Evolutionary conservation across 257 asterid species (phyloP), one percentile per base, ranked within the genome.

Genomic region (Solanum tarapatanum): DNA sequence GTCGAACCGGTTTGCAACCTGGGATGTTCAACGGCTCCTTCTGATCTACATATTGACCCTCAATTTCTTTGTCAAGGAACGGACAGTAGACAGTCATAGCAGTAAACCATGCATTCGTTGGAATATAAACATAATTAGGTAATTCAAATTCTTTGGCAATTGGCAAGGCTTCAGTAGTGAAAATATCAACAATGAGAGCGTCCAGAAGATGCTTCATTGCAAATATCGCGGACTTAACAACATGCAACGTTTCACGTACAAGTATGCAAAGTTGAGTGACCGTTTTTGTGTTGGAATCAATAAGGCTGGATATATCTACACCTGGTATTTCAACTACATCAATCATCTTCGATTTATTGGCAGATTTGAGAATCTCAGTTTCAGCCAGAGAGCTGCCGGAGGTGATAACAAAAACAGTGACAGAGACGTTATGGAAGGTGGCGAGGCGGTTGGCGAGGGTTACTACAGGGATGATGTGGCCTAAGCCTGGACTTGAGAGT

Each of bases 401-500:
- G 1, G 92, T 86, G 88, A 94, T 89, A 0, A 30, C 86, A 1
- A 94, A 90, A 17, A 94, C 58, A 64, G 64, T 55, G 87, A 91
- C 94, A 14, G 70, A 86, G 84, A 86, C 91, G 62, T 66, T 16
- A 70, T 94, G 95, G 86, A 55, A 87, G 76, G 94, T 35, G 85
- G 92, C 90, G 43, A 95, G 96, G 88, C 93, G 95, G 88, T 91
- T 90, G 45, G 88, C 95, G 9, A 95, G 91, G 89, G 84, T 90
- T 2, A 92, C 58, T 19, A 69, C 87, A 0, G 97, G 98, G 90
- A 90, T 91, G 12, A 95, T 93, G 89, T 95, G 97, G 30, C 98
- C 98, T 89, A 93, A 86, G 36, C 98, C 97, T 24, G 96, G 97
- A 88, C 97, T 93, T 36, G 94, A 77, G 55, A 95, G 89, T 28